Base-by-base conservation (phyloP, 257 asterid species). In the Solanum sparsipilum region DNA sequence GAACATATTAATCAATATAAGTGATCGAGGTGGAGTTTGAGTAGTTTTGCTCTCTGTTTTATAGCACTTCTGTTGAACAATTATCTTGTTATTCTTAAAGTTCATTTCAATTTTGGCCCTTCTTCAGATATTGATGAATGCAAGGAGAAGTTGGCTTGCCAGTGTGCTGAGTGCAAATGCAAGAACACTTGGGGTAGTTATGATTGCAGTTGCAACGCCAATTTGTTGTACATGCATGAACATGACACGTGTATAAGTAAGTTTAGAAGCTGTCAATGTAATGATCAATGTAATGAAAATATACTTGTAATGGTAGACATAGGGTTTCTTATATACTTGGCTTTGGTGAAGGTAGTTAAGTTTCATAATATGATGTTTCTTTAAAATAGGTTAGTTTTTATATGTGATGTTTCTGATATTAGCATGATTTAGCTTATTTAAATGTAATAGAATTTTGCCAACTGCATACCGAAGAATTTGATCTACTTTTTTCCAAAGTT, bases 181-280 rank as follows among this genome's bases (percentile, higher is more conserved):
- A 95, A 94, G 93, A 95, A 96, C 90, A 95, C 98, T 39, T 96
- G 99, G 98, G 99, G 99, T 81, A 93, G 98, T 83, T 96, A 91
- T 7, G 98, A 95, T 52, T 96, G 99, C 93, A 93, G 95, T 90
- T 96, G 99, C 93, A 86, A 89, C 12, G 88, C 93, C 92, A 92
- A 94, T 91, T 90, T 89, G 82, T 88, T 96, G 23, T 96, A 96
- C 93, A 96, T 96, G 86, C 94, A 89, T 3, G 99, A 96, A 90
- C 98, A 94, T 32, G 99, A 96, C 92, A 92, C 95, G 0, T 96
- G 98, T 84, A 94, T 97, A 92, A 91, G 99, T 97, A 90, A 88
- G 98, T 86, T 36, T 16, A 29, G 84, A 75, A 21, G 56, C 41
- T 85, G 32, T 25, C 38, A 63, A 34, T 25, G 58, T 56, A 27